A percentile compares a stretch with the other conserved stretches of the same genome.
Evolutionary conservation across 176 grass and related monocot genomes (phyloP).

Genomic region (Secale cereale): DNA sequence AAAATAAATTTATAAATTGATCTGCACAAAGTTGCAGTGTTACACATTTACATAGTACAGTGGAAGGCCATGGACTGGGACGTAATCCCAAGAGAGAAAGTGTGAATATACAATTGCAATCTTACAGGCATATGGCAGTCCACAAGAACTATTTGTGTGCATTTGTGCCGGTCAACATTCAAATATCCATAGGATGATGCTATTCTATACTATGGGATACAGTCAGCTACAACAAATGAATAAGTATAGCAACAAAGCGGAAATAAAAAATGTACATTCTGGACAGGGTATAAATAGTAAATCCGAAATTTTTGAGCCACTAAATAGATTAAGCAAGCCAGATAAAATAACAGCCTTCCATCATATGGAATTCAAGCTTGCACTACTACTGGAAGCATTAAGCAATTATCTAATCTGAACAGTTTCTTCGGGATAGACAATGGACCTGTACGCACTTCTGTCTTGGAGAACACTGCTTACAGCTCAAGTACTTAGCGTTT

Average conservation of each 20-base stretch:
- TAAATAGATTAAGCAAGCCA: background rate
- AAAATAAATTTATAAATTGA: background rate
- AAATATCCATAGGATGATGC: background rate
- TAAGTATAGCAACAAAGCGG: background rate
- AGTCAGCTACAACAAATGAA: background rate
- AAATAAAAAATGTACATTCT: background rate
- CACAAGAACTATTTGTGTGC: background rate
- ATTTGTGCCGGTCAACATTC: background rate
- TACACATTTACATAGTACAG: background rate
- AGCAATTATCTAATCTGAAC: background rate
- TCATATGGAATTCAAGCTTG: background rate
- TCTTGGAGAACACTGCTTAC: background rate
- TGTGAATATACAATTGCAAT: background rate
- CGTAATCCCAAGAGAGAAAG: background rate
- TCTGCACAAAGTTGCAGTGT: background rate
- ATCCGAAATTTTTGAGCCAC: background rate
- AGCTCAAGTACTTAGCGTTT: background rate
- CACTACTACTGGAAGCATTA: background rate
- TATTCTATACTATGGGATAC: background rate
- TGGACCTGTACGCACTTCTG: background rate
- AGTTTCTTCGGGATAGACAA: background rate
- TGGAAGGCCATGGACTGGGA: background rate
- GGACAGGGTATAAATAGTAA: background rate
- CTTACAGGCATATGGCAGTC: background rate
- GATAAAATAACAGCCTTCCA: background rate